A percentile compares a stretch with the other conserved stretches of the same genome.
phyloP scores from a whole-genome alignment of 441 rosid genomes.

The Aleurites moluccanus region DNA sequence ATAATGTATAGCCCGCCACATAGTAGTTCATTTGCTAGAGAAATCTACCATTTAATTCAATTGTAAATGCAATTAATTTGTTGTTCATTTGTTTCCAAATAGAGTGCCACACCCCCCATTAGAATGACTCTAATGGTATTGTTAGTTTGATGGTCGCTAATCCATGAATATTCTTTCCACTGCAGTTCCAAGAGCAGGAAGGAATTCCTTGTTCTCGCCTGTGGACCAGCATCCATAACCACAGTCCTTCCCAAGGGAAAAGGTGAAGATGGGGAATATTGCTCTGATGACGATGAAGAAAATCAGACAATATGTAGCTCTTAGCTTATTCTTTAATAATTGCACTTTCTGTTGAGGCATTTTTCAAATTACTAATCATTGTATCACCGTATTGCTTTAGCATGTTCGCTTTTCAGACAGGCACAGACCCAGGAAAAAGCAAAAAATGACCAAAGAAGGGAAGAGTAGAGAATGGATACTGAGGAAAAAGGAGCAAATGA shows the following conservation, averaged over 20 bases:
- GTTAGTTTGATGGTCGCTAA: neutral
- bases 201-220: slow-evolving; percentile 83
- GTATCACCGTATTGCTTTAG: neutral
- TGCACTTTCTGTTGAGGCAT: slow-evolving; percentile 18
- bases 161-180: neutral
- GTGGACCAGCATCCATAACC: slow-evolving; percentile 63
- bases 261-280: slow-evolving; percentile 52
- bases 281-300: slow-evolving; percentile 66
- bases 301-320: slow-evolving; percentile 47
- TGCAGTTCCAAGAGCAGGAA: slow-evolving; percentile 79
- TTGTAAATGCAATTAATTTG: neutral
- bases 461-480: slow-evolving; percentile 80
- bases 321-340: neutral
- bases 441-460: slow-evolving; percentile 57
- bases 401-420: slow-evolving; percentile 72
- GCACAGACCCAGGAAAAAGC: slow-evolving; percentile 77
- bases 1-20: too few relatives aligned
- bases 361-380: neutral
- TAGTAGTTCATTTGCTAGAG: neutral
- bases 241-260: slow-evolving; percentile 50
- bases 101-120: neutral
- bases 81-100: neutral
- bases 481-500: slow-evolving; percentile 83
- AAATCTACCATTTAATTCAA: neutral
- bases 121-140: neutral